Conservation (phyloP, 495 filamentous ascomycete species). For the Venustampulla echinocandica region DNA sequence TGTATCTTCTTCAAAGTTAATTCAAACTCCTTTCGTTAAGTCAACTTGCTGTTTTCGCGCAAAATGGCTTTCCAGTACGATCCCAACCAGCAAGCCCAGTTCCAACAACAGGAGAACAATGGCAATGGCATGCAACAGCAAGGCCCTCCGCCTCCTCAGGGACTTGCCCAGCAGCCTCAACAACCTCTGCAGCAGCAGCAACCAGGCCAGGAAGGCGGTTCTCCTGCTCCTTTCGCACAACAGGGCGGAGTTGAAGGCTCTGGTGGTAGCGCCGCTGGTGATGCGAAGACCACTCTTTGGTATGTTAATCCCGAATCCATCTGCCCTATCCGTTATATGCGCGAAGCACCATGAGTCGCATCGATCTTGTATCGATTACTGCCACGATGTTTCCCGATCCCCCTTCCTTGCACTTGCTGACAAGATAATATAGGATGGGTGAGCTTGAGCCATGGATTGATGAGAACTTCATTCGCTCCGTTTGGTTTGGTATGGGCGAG, state of each 20-base stretch:
- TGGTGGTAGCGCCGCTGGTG: slow-evolving; percentile 42
- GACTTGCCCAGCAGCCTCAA: slow-evolving; percentile 46
- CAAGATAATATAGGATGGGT: slow-evolving; percentile 69
- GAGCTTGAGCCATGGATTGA: slow-evolving; percentile 99
- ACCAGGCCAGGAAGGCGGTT: slow-evolving; percentile 33
- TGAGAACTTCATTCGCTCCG: slow-evolving; percentile 92
- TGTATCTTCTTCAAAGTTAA: background rate
- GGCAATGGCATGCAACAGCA: slow-evolving; percentile 13
- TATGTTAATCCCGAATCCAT: slow-evolving; percentile 35
- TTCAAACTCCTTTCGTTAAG: background rate
- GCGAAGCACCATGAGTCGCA: no score
- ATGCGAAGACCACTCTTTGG: slow-evolving; percentile 78
- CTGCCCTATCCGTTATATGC: background rate
- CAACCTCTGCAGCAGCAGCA: slow-evolving; percentile 47
- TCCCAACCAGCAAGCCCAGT: slow-evolving; percentile 19
- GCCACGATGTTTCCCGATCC: background rate
- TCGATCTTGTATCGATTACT: no score
- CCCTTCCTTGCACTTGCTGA: background rate
- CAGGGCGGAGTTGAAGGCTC: slow-evolving; percentile 27
- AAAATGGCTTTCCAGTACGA: slow-evolving; percentile 20
- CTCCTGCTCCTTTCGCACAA: slow-evolving; percentile 28
- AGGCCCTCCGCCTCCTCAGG: slow-evolving; percentile 9
- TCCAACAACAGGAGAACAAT: slow-evolving; percentile 16
- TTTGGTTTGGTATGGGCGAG: slow-evolving; percentile 83
- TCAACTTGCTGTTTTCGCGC: background rate